Base-by-base conservation (phyloP, 1,284 basidiomycete genomes). In the Marasmius sp. region DNA sequence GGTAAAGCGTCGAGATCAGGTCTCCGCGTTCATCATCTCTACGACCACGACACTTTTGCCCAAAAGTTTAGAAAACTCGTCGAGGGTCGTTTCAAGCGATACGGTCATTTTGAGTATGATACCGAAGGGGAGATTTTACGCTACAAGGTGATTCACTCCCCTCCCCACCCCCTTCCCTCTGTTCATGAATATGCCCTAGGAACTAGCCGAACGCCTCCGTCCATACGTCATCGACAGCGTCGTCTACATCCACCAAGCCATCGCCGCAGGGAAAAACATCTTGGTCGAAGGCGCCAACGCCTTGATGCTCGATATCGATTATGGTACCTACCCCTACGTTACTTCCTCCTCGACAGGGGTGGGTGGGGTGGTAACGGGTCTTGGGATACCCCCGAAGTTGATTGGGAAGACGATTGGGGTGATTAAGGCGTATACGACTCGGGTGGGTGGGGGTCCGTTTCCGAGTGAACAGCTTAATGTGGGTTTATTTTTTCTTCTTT, bases 281-380 rank as follows among this genome's bases (percentile, higher is more conserved):
- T 87, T 99, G 36, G 94, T 98, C 61, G 97, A 99, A 75, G 97
- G 97, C 52, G 97, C 97, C 59, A 99, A 99, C 72, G 97, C 97
- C 1, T 81, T 98, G 65, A 98, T 99, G 96, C 89, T 99, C 66
- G 97, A 99, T 73, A 81, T 99, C 68, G 97, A 99, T 79, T 97
- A 94, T 73, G 97, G 97, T 50, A 99, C 97, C 3, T 98, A 98
- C 74, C 97, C 97, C 1, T 99, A 86, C 76, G 97, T 99, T 67
- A 99, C 97, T 1, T 96, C 93, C 18, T 96, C 94, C 4, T 90
- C 92, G 20, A 98, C 97, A 5, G 84, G 90, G 52, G 93, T 98
- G 64, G 97, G 97, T 52, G 97, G 95, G 37, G 95, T 98, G 34
- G 94, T 94, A 78, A 98, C 96, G 33, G 97, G 97, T 58, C 87